Evolutionary conservation across 1,284 basidiomycete genomes (phyloP), one percentile per base, ranked within the genome.

Genomic region (Sporisorium iseilematis-ciliati): DNA sequence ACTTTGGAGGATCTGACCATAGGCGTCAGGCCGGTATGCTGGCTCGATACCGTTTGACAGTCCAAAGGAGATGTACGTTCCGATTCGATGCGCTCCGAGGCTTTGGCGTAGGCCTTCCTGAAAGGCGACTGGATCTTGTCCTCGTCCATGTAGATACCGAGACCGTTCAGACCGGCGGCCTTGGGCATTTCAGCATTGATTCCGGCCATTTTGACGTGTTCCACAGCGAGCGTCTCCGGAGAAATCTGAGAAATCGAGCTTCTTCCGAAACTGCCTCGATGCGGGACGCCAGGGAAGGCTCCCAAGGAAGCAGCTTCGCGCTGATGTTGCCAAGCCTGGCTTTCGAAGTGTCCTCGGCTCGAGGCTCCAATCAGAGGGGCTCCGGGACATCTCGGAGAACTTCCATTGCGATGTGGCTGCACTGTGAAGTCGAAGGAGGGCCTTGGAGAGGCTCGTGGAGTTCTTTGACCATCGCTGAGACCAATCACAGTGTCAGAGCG

Each of bases 11-110:
- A 49, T 25, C 69, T 74, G 45, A 75, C 61, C 63, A 75, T 59
- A 2, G 73, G 73, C 12, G 73, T 75, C 57, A 75, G 26, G 7
- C 67, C 73, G 20, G 73, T 75, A 46, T 70, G 67, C 18, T 42
- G 26, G n/a, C 4, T 46, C 1, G 42, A 1, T 0, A 16, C 20
- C 1, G 4, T 21, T 18, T 26, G 42, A 6, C 42, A 20, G 8
- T 41, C 23, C 3, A 31, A 26, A 6, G 65, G 57, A 5, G 61
- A 63, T 3, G n/a, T 46, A 5, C 12, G 41, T 42, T 45, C 40
- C 14, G 43, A n/a, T 25, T 35, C 50, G 5, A n/a, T 31, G 5
- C 33, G 21, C 14, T n/a, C 20, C n/a, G 46, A 45, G n/a, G 29
- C 46, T 14, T 18, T 35, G 7, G 12, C 16, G 4, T 40, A 29